These are phyloP conservation scores for Pholiota molesta DNA, from an alignment of 768 basidiomycete species.

Conservation along the genomic window DNA sequence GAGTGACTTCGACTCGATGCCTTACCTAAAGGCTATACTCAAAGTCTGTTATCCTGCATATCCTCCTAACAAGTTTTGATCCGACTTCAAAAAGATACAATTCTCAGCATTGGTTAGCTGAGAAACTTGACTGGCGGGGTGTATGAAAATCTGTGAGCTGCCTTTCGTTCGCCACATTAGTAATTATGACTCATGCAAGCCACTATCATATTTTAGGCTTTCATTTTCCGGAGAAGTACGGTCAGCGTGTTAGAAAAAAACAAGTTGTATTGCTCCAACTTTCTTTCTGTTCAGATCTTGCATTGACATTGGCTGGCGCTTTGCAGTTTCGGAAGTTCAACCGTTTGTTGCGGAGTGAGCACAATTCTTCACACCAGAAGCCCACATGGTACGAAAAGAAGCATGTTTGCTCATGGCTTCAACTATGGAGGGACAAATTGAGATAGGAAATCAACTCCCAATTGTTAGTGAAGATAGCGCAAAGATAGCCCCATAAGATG, in stretches of 20 bases:
- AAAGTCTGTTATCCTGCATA: constrained; percentile 34
- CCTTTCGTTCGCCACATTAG: background rate
- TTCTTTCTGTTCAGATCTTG: constrained; percentile 28
- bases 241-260: constrained; percentile 19
- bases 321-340: constrained; percentile 59
- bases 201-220: constrained; percentile 22
- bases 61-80: constrained; percentile 33
- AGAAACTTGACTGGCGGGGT: constrained; percentile 40
- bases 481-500: constrained; percentile 31
- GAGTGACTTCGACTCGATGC: constrained; percentile 52
- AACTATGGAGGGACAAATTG: constrained; percentile 42
- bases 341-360: constrained; percentile 60
- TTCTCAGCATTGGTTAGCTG: constrained; percentile 51
- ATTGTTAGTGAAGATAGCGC: constrained; percentile 41
- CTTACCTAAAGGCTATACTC: constrained; percentile 46
- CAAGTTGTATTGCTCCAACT: background rate
- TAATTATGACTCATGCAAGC: background rate
- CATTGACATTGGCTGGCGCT: constrained; percentile 46
- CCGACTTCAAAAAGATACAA: constrained; percentile 49
- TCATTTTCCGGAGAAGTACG: constrained; percentile 35
- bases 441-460: constrained; percentile 45
- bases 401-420: constrained; percentile 44
- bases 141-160: constrained; percentile 48
- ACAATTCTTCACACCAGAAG: constrained; percentile 48
- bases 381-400: constrained; percentile 39